Conservation (phyloP, 306 rosid species). For the Adenanthera pavonina region DNA sequence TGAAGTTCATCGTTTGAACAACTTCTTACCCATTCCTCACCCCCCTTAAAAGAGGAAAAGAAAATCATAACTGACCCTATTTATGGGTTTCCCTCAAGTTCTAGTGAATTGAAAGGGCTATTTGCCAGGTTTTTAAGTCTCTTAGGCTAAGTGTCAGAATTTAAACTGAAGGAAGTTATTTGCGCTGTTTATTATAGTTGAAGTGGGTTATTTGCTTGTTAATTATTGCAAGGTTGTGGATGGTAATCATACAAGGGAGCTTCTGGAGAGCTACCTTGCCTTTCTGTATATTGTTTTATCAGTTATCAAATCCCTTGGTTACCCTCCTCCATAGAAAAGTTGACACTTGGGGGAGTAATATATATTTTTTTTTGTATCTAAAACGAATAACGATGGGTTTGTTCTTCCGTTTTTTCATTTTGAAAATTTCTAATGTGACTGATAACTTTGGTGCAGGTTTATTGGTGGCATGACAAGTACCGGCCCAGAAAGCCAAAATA, state of each 20-base stretch:
- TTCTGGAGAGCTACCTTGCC: background rate
- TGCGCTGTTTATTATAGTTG: background rate
- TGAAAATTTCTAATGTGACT: conserved; percentile 1
- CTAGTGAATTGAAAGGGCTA: background rate
- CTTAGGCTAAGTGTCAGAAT: background rate
- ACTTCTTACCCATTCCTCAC: background rate
- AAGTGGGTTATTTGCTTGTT: background rate
- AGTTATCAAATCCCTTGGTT: background rate
- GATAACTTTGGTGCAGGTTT: conserved; percentile 67
- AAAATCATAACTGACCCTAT: background rate
- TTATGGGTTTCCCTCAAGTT: background rate
- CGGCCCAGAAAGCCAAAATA: conserved; percentile 97
- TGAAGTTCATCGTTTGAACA: background rate
- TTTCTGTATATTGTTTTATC: background rate
- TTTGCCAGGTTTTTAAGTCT: background rate
- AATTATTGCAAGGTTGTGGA: background rate
- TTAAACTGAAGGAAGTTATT: background rate
- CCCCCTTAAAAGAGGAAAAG: background rate
- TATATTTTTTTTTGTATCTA: background rate
- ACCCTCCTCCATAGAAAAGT: background rate
- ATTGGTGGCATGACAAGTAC: conserved; percentile 98
- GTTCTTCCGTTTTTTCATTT: background rate
- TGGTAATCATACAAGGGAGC: background rate
- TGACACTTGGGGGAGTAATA: background rate
- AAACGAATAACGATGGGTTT: background rate